phyloP scores from a whole-genome alignment of 169 alveolate species.

The Eimeria brunetti region DNA sequence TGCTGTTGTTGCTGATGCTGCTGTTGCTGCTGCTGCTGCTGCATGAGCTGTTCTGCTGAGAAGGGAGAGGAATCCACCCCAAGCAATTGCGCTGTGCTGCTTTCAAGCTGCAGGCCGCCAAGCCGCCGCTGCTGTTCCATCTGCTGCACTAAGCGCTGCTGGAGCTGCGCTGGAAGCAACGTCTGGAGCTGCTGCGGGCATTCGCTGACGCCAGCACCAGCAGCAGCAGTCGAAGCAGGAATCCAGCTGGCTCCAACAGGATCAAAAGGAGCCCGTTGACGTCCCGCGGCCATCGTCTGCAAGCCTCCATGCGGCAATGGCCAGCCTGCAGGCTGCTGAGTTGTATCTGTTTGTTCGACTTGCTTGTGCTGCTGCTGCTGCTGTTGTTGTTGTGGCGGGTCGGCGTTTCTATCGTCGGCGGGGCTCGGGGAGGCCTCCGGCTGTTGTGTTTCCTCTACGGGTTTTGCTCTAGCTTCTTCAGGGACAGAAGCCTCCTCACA shows the following conservation, averaged over 20 bases:
- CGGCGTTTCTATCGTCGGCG: not conserved
- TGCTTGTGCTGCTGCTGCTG: constrained; percentile 21
- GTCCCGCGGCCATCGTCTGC: constrained; percentile 30
- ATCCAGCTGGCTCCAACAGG: not conserved
- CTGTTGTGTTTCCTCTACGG: not conserved
- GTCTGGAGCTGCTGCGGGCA: constrained; percentile 49
- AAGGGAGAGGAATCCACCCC: not conserved
- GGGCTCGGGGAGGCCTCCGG: not conserved
- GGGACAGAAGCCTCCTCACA: not conserved
- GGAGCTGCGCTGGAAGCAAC: constrained; percentile 41
- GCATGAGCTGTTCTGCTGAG: constrained; percentile 33
- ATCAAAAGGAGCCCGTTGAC: constrained; percentile 7
- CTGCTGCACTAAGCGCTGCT: constrained; percentile 39
- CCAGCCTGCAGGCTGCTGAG: constrained; percentile 46
- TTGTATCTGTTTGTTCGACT: not conserved
- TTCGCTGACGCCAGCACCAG: constrained; percentile 4
- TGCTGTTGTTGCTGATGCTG: constrained; percentile 48
- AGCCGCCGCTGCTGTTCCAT: constrained; percentile 49
- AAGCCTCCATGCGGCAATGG: not conserved
- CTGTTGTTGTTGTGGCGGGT: constrained; percentile 11
- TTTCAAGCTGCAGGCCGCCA: constrained; percentile 20
- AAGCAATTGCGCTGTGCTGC: constrained; percentile 20
- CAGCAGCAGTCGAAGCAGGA: not conserved
- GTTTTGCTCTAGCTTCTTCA: constrained; percentile 1
- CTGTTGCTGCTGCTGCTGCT: constrained; percentile 30